Conservation (phyloP, 352 stramenopile genomes). For the Phytopythium kandeliae region DNA sequence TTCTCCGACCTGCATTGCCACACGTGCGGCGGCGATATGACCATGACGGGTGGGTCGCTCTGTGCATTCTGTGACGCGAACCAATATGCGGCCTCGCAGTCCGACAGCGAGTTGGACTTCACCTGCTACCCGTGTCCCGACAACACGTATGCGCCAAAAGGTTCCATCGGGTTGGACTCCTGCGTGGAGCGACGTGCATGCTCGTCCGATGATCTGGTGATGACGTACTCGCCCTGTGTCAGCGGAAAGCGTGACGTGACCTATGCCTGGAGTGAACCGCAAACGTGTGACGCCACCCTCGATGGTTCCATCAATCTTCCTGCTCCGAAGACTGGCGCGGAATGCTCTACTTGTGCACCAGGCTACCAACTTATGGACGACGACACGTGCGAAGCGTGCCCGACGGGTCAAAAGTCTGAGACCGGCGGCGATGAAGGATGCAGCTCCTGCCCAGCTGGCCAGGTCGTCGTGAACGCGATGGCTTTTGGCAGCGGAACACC, state of each 20-base stretch:
- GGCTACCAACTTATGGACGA: conserved; percentile 39
- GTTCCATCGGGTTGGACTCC: conserved; percentile 62
- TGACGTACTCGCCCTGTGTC: conserved; percentile 50
- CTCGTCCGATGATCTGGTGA: conserved; percentile 50
- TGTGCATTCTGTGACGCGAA: conserved; percentile 76
- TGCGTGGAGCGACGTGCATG: conserved; percentile 66
- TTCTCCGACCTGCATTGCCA: conserved; percentile 71
- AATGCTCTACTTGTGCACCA: conserved; percentile 45
- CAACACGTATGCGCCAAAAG: conserved; percentile 58
- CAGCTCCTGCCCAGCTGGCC: conserved; percentile 33
- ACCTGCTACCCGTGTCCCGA: conserved; percentile 62
- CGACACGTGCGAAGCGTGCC: conserved; percentile 39
- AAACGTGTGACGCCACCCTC: conserved; percentile 51
- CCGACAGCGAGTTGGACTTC: conserved; percentile 71
- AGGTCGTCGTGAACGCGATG: conserved; percentile 49
- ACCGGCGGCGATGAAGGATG: conserved; percentile 19
- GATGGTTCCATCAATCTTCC: conserved; percentile 40
- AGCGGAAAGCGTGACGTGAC: conserved; percentile 49
- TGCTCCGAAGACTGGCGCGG: conserved; percentile 19
- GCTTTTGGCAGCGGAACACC: conserved; percentile 43
- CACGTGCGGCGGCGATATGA: conserved; percentile 72
- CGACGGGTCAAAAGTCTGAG: conserved; percentile 22
- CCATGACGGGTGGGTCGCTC: conserved; percentile 64
- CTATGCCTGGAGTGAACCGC: conserved; percentile 60
- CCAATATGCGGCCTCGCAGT: conserved; percentile 66